Evolutionary conservation across 306 rosid species (phyloP), one percentile per base, ranked within the genome.

Genomic region (Morella rubra): DNA sequence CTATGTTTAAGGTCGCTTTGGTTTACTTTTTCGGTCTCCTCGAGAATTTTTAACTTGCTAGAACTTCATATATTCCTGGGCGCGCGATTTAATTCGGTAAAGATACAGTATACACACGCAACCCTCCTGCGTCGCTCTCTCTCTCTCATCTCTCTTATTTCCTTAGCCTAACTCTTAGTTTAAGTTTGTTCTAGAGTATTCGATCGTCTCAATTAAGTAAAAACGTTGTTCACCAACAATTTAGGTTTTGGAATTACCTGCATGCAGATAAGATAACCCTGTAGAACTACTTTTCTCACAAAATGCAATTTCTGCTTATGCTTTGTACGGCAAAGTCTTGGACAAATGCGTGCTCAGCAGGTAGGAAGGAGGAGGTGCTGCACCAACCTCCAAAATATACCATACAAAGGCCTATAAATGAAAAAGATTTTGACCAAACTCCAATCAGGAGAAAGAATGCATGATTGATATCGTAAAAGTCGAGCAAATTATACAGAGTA

Each of bases 371-470:
- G 37, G 37, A 32, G 37, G 37, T 32, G 37, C 37, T 32, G 3
- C 3, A 32, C 37, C 37, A 32, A 32, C 37, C 37, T 32, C 37
- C 37, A 32, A 32, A 32, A 32, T 32, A 32, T 32, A 32, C 37
- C 37, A 32, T 32, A 2, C 37, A 32, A 32, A 32, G 37, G 37
- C 37, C 37, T 32, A 9, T 11, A 41, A 65, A 41, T 15, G 7
- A 16, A 8, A 40, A 15, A 14, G 20, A 37, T 41, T 41, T 40
- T 60, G 7, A 65, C 1, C 27, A 9, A 42, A 42, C 32, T 8
- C 22, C 9, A 66, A 66, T 6, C 50, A 8, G 50, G 71, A 66
- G 50, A 66, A 66, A 66, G 71, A 66, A 42, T 66, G 71, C 71
- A 66, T 66, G 27, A 66, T 41, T 41, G 10, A 44, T 41, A 66